phyloP scores from a whole-genome alignment of 2,329 filamentous ascomycete genomes.

The Onygenales sp. region DNA sequence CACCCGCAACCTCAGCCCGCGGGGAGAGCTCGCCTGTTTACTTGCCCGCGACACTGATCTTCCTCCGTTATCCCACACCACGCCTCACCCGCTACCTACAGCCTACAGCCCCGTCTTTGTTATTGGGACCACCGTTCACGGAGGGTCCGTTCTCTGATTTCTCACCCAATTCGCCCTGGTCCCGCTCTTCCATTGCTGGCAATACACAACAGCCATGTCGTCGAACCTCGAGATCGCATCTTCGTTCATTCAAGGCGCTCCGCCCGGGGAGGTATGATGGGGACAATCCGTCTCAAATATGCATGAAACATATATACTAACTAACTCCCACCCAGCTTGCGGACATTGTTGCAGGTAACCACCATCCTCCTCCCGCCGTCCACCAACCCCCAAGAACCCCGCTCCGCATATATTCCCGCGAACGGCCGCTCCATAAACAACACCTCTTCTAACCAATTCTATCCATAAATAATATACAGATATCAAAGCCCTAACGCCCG shows the following conservation, averaged over 20 bases:
- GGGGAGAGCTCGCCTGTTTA: background rate
- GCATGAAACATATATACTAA: constrained; percentile 15
- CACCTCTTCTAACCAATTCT: background rate
- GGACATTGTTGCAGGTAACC: constrained; percentile 76
- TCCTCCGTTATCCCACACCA: too few species aligned
- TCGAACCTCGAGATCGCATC: constrained; percentile 55
- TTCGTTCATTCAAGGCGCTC: constrained; percentile 86
- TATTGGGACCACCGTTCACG: too few species aligned
- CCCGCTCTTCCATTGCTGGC: background rate
- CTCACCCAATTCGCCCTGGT: background rate
- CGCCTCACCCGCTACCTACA: too few species aligned
- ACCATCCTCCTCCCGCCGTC: background rate
- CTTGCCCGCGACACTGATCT: background rate
- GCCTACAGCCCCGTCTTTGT: too few species aligned
- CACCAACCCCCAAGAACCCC: constrained; percentile 4
- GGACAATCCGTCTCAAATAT: background rate
- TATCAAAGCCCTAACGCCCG: constrained; percentile 74
- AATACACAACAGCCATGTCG: constrained; percentile 23
- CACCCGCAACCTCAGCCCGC: background rate
- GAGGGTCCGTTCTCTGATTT: background rate
- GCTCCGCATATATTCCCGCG: background rate
- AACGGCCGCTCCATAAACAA: background rate
- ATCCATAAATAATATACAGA: constrained; percentile 43
- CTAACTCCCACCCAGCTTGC: constrained; percentile 51
- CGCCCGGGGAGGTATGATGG: constrained; percentile 76